Evolutionary conservation across 768 basidiomycete genomes (phyloP).

Genomic region (Suillus ampliporus): DNA sequence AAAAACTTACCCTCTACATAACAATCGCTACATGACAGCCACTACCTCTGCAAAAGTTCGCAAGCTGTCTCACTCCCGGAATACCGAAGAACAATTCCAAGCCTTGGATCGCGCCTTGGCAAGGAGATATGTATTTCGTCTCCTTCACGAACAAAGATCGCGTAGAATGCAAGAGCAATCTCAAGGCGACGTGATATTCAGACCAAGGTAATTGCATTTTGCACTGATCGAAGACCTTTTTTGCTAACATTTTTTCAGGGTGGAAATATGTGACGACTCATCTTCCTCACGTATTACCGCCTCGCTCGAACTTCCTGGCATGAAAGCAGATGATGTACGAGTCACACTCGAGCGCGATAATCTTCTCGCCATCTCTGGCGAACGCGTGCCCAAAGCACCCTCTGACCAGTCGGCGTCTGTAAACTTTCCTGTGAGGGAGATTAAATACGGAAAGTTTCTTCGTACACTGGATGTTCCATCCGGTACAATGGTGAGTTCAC

Average conservation of each 20-base stretch:
- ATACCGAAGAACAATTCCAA: slow-evolving; percentile 33
- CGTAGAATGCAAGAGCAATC: slow-evolving; percentile 27
- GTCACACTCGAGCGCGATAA: slow-evolving; percentile 39
- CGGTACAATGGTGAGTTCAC: slow-evolving; percentile 40
- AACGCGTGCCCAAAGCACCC: slow-evolving; percentile 27
- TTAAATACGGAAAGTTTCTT: slow-evolving; percentile 46
- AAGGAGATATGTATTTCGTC: slow-evolving; percentile 32
- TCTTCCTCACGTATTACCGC: slow-evolving; percentile 39
- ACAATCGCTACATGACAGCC: slow-evolving; percentile 28
- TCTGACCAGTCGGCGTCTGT: slow-evolving; percentile 22
- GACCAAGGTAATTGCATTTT: slow-evolving; percentile 30
- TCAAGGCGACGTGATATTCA: slow-evolving; percentile 38
- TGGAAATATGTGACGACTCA: slow-evolving; percentile 47
- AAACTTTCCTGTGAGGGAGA: slow-evolving; percentile 40
- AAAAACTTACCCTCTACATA: neutral
- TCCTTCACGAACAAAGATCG: slow-evolving; percentile 26
- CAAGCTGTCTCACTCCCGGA: slow-evolving; percentile 33
- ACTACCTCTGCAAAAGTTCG: slow-evolving; percentile 20
- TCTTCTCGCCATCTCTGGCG: slow-evolving; percentile 41
- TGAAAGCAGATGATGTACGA: slow-evolving; percentile 40
- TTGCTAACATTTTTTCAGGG: slow-evolving; percentile 32
- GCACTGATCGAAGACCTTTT: neutral
- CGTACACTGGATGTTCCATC: slow-evolving; percentile 42
- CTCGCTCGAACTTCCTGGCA: slow-evolving; percentile 46
- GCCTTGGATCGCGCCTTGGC: slow-evolving; percentile 38